phyloP scores from a whole-genome alignment of 257 asterid species.

The Rhazya stricta region DNA sequence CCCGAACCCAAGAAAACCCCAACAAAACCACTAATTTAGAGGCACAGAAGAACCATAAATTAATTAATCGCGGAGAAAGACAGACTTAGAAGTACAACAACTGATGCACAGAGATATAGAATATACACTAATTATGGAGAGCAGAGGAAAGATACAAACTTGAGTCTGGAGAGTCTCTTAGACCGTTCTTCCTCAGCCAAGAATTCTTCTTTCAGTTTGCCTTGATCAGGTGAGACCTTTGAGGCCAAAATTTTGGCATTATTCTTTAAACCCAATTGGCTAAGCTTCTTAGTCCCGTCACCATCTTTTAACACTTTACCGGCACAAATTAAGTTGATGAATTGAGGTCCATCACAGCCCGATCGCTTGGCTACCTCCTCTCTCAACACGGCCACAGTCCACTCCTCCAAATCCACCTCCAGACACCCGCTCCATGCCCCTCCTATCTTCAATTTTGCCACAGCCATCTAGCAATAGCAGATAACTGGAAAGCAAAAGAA shows the following conservation, averaged over 20 bases:
- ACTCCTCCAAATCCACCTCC: slow-evolving; percentile 68
- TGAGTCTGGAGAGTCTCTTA: slow-evolving; percentile 57
- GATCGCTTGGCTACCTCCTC: slow-evolving; percentile 70
- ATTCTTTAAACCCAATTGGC: slow-evolving; percentile 69
- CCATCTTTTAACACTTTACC: slow-evolving; percentile 71
- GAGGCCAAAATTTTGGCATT: slow-evolving; percentile 77
- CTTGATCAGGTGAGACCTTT: slow-evolving; percentile 56
- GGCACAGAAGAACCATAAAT: background rate
- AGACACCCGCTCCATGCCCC: slow-evolving; percentile 90
- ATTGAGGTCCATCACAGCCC: slow-evolving; percentile 40
- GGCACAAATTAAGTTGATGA: slow-evolving; percentile 61
- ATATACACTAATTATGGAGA: background rate
- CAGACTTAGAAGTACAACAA: background rate
- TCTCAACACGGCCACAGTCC: slow-evolving; percentile 72
- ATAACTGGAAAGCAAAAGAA: background rate
- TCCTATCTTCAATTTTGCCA: slow-evolving; percentile 66
- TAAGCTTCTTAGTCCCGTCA: slow-evolving; percentile 51
- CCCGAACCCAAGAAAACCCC: slow-evolving; percentile 5
- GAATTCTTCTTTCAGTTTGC: slow-evolving; percentile 55
- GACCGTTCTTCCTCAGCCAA: slow-evolving; percentile 91
- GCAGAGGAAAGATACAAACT: slow-evolving; percentile 34
- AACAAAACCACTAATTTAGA: background rate
- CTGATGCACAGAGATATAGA: background rate
- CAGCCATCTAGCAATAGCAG: slow-evolving; percentile 26
- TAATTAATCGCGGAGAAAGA: background rate